Percentiles rank a stretch among this genome's conserved stretches.
Evolutionary conservation across 1,284 basidiomycete species (phyloP).

Genomic region (Papiliotrema laurentii): DNA sequence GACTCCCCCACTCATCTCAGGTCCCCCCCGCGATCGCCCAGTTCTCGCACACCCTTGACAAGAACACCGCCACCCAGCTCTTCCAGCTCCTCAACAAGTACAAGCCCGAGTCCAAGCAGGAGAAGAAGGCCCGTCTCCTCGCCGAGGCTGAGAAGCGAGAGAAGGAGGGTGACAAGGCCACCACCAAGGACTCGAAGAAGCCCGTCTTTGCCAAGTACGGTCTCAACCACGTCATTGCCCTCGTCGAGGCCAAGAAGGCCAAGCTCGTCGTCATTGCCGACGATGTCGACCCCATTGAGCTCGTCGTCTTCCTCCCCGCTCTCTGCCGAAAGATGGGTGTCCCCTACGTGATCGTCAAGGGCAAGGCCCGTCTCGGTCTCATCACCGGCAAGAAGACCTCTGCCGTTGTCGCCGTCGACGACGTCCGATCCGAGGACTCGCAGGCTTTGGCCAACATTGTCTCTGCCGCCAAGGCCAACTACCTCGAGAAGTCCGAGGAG

Average conservation of each 20-base stretch:
- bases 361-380: conserved; percentile 87
- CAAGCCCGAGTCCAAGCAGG: conserved; percentile 67
- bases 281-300: conserved; percentile 98
- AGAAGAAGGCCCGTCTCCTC: conserved; percentile 94
- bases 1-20: conserved; percentile 11
- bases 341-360: conserved; percentile 93
- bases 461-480: conserved; percentile 95
- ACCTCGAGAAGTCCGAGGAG: conserved; percentile 95
- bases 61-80: conserved; percentile 97
- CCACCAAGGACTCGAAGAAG: conserved; percentile 71
- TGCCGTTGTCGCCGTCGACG: conserved; percentile 83
- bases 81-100: conserved; percentile 98
- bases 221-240: conserved; percentile 92
- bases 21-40: conserved; percentile 97
- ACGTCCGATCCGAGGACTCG: conserved; percentile 90
- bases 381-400: conserved; percentile 81
- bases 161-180: conserved; percentile 46
- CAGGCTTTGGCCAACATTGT: conserved; percentile 90
- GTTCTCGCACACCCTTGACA: conserved; percentile 97
- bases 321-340: conserved; percentile 99
- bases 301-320: conserved; percentile 95
- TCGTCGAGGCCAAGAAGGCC: conserved; percentile 97
- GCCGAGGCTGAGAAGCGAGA: conserved; percentile 70
- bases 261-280: conserved; percentile 94
- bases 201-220: conserved; percentile 95